Evolutionary conservation across 495 filamentous ascomycete genomes (phyloP).

Genomic region (Cladorrhinum samala): DNA sequence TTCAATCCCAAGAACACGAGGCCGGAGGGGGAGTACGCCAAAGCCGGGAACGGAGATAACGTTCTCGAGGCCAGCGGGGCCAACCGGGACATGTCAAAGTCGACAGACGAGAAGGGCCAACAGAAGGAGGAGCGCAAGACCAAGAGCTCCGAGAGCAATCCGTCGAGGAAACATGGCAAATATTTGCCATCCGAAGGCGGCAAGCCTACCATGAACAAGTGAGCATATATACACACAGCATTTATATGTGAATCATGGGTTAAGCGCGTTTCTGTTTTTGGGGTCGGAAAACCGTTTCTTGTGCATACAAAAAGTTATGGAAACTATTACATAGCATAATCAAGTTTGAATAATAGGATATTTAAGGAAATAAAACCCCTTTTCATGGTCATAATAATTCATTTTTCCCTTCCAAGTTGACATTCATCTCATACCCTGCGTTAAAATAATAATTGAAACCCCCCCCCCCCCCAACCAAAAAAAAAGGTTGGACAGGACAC

Average conservation of each 20-base stretch:
- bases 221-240: too few species aligned
- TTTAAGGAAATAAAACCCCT: not conserved
- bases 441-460: too few species aligned
- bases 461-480: too few species aligned
- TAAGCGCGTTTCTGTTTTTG: too few species aligned
- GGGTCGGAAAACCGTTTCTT: too few species aligned
- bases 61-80: conserved; percentile 35
- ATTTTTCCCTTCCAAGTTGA: not conserved
- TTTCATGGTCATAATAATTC: not conserved
- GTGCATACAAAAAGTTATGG: too few species aligned
- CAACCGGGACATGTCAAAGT: conserved; percentile 27
- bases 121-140: conserved; percentile 12
- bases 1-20: conserved; percentile 35
- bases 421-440: too few species aligned
- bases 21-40: conserved; percentile 29
- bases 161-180: conserved; percentile 18
- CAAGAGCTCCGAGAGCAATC: conserved; percentile 17
- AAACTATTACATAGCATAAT: not conserved
- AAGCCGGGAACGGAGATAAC: conserved; percentile 28
- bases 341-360: not conserved
- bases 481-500: too few species aligned
- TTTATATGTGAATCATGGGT: too few species aligned
- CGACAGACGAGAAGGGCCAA: conserved; percentile 8
- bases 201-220: not conserved
- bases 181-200: not conserved